phyloP scores from a whole-genome alignment of 192 early-diverging fungal genomes.

The Mortierella hygrophila region DNA sequence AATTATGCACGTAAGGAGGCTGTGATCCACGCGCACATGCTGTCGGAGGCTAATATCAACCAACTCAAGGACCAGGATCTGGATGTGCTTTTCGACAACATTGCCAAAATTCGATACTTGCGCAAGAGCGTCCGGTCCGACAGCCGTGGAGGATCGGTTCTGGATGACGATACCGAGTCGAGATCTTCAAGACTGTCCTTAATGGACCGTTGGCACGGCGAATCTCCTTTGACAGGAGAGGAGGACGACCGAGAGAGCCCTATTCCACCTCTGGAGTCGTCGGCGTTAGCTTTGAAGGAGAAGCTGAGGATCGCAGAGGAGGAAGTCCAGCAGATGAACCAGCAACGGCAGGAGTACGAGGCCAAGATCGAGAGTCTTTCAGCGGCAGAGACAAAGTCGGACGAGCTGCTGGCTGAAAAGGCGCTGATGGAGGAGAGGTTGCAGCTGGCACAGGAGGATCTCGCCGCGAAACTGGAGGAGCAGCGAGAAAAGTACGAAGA shows the following conservation, averaged over 20 bases:
- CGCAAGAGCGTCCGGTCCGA: slow-evolving; percentile 60
- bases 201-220: slow-evolving; percentile 32
- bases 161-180: slow-evolving; percentile 58
- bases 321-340: slow-evolving; percentile 64
- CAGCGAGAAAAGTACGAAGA: slow-evolving; percentile 49
- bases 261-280: slow-evolving; percentile 34
- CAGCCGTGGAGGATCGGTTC: slow-evolving; percentile 54
- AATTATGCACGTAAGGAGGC: slow-evolving; percentile 81
- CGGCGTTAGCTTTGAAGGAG: slow-evolving; percentile 51
- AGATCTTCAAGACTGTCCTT: slow-evolving; percentile 39
- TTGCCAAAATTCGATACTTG: slow-evolving; percentile 63
- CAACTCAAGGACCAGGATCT: slow-evolving; percentile 52
- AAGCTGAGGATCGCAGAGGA: slow-evolving; percentile 62
- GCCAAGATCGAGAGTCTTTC: slow-evolving; percentile 64
- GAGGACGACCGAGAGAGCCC: slow-evolving; percentile 28
- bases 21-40: slow-evolving; percentile 57
- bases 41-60: slow-evolving; percentile 49
- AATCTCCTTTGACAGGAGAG: background rate
- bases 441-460: slow-evolving; percentile 36
- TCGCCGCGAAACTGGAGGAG: slow-evolving; percentile 38
- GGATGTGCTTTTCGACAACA: slow-evolving; percentile 63
- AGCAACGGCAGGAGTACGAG: slow-evolving; percentile 69
- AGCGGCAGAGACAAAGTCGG: slow-evolving; percentile 42
- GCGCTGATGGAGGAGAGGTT: slow-evolving; percentile 37
- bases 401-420: slow-evolving; percentile 42